Percentiles rank a stretch among this genome's conserved stretches.
phyloP scores from a whole-genome alignment of 768 basidiomycete species.

The Lactarius deliciosus region DNA sequence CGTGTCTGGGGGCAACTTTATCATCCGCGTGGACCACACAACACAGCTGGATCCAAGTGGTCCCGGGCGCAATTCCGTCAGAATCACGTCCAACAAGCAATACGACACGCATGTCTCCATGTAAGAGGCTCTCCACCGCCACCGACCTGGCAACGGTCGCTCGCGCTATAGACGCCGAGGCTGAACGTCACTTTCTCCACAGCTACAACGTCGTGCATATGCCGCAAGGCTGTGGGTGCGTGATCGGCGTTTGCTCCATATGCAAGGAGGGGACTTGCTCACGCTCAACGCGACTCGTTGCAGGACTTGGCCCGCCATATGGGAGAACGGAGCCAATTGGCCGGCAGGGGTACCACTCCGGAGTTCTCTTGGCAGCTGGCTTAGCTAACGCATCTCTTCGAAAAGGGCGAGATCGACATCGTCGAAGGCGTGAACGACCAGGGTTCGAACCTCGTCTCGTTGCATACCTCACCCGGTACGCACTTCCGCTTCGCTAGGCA shows the following conservation, averaged over 20 bases:
- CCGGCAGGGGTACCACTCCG: slow-evolving; percentile 40
- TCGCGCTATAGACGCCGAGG: slow-evolving; percentile 18
- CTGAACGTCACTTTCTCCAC: slow-evolving; percentile 12
- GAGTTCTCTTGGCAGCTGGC: neutral
- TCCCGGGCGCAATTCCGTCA: slow-evolving; percentile 27
- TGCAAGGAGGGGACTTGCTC: neutral
- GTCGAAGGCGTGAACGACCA: slow-evolving; percentile 59
- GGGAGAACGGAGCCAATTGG: slow-evolving; percentile 54
- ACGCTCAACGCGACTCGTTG: slow-evolving; percentile 6
- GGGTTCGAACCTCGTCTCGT: slow-evolving; percentile 49
- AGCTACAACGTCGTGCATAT: slow-evolving; percentile 56
- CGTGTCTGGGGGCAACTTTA: slow-evolving; percentile 19
- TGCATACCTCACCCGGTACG: slow-evolving; percentile 51
- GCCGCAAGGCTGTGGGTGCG: slow-evolving; percentile 60
- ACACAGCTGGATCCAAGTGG: slow-evolving; percentile 11
- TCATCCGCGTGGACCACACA: slow-evolving; percentile 20
- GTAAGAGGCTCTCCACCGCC: slow-evolving; percentile 37
- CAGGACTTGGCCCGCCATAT: slow-evolving; percentile 55
- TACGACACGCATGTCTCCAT: slow-evolving; percentile 37
- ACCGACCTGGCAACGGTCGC: neutral
- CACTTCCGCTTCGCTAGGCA: slow-evolving; percentile 1
- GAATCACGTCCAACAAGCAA: slow-evolving; percentile 19
- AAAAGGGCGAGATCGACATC: slow-evolving; percentile 54
- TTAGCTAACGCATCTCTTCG: slow-evolving; percentile 32
- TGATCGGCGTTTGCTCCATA: slow-evolving; percentile 17